Percentiles rank a stretch among this genome's conserved stretches.
These are phyloP conservation scores for Lodderomyces parapsilosis DNA, from an alignment of 1,139 yeast species.

Conservation along the genomic window DNA sequence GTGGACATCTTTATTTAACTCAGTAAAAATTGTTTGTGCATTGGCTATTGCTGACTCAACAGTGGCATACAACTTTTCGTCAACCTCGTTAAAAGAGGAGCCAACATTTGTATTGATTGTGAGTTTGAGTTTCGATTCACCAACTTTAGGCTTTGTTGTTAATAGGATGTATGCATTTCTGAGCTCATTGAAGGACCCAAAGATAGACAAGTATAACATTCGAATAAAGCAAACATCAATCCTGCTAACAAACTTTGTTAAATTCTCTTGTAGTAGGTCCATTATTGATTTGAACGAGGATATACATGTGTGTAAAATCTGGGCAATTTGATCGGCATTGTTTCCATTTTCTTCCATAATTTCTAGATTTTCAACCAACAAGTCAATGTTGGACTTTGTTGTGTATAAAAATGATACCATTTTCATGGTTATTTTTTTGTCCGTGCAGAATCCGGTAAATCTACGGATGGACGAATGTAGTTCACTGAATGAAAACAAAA, in stretches of 20 bases:
- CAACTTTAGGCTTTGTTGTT: slow-evolving; percentile 29
- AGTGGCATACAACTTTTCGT: slow-evolving; percentile 73
- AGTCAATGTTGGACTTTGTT: slow-evolving; percentile 59
- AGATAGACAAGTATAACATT: slow-evolving; percentile 67
- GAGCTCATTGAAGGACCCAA: slow-evolving; percentile 74
- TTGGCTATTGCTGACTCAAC: slow-evolving; percentile 70
- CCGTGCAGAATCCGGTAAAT: slow-evolving; percentile 65
- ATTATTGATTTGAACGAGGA: slow-evolving; percentile 54
- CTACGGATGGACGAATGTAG: slow-evolving; percentile 67
- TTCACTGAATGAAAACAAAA: slow-evolving; percentile 63
- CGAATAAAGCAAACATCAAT: slow-evolving; percentile 72
- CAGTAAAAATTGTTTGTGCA: slow-evolving; percentile 78
- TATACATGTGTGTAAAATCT: slow-evolving; percentile 34
- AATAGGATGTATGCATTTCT: slow-evolving; percentile 67
- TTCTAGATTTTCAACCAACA: slow-evolving; percentile 58
- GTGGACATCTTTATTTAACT: slow-evolving; percentile 73
- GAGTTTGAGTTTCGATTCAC: slow-evolving; percentile 27
- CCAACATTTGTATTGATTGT: slow-evolving; percentile 17
- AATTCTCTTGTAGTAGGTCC: slow-evolving; percentile 46
- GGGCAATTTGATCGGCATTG: slow-evolving; percentile 29
- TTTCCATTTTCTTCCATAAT: slow-evolving; percentile 48
- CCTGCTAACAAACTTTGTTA: slow-evolving; percentile 47
- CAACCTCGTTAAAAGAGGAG: slow-evolving; percentile 52
- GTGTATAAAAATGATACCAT: slow-evolving; percentile 56
- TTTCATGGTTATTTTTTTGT: slow-evolving; percentile 58